Conservation (phyloP, 352 stramenopile genomes). For the Pythium myriotylum region DNA sequence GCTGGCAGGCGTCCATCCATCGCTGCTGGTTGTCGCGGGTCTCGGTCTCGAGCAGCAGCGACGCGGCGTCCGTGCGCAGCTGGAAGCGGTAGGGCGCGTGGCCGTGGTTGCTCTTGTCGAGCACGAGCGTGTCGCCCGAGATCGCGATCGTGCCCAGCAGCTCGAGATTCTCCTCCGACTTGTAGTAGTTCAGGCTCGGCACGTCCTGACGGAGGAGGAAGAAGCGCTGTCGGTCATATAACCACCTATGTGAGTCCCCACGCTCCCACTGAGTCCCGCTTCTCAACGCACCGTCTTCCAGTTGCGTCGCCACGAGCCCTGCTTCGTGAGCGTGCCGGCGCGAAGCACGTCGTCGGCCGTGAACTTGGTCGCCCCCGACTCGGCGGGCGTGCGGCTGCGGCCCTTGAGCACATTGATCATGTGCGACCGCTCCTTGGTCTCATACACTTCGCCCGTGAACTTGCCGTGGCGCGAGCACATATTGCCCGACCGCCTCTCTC, state of each 20-base stretch:
- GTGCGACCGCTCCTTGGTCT: slow-evolving; percentile 77
- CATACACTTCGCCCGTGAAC: slow-evolving; percentile 75
- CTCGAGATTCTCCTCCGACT: slow-evolving; percentile 82
- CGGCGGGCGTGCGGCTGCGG: slow-evolving; percentile 44
- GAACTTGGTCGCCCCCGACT: slow-evolving; percentile 45
- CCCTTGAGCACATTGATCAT: slow-evolving; percentile 78
- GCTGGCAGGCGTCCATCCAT: slow-evolving; percentile 75
- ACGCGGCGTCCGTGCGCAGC: slow-evolving; percentile 53
- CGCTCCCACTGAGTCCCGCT: too few relatives aligned
- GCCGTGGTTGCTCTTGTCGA: slow-evolving; percentile 58
- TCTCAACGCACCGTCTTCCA: slow-evolving; percentile 79
- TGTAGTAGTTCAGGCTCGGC: slow-evolving; percentile 81
- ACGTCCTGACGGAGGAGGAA: slow-evolving; percentile 79
- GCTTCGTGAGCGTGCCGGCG: slow-evolving; percentile 67
- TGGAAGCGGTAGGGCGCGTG: slow-evolving; percentile 72
- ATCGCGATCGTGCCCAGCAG: slow-evolving; percentile 71
- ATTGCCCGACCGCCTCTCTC: slow-evolving; percentile 27
- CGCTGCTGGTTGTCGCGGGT: slow-evolving; percentile 59
- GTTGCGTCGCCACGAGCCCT: slow-evolving; percentile 86
- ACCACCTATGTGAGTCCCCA: too few relatives aligned
- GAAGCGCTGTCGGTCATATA: too few relatives aligned
- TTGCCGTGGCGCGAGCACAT: slow-evolving; percentile 66
- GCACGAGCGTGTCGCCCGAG: slow-evolving; percentile 72
- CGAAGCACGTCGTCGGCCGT: slow-evolving; percentile 71
- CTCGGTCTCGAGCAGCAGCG: slow-evolving; percentile 69